Conservation (phyloP, 768 basidiomycete genomes). For the Suillus cothurnatus region DNA sequence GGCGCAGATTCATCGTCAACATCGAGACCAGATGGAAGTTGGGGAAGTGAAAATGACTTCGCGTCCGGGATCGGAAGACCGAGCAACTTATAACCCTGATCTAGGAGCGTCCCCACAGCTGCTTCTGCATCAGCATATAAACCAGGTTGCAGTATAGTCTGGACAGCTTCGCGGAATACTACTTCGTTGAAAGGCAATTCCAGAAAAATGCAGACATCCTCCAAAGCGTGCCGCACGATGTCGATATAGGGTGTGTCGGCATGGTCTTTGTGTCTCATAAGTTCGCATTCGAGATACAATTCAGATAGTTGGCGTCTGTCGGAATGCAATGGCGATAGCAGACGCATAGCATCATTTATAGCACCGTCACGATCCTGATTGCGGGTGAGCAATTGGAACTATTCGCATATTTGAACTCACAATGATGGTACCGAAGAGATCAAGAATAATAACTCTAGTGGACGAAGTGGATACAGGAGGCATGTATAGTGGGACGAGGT, state of each 20-base stretch:
- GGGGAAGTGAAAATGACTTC: neutral
- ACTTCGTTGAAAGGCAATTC: neutral
- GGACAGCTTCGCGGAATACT: neutral
- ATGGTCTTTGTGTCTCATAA: neutral
- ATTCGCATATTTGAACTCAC: no score
- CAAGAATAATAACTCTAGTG: slow-evolving; percentile 5
- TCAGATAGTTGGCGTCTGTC: neutral
- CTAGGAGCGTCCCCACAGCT: neutral
- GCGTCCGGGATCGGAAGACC: slow-evolving; percentile 4
- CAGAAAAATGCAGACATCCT: slow-evolving; percentile 1
- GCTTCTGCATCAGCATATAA: neutral
- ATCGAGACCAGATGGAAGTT: no score
- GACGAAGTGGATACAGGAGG: neutral
- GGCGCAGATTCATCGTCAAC: no score
- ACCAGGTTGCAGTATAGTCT: neutral
- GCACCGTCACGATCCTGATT: neutral
- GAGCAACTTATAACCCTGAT: neutral
- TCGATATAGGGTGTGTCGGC: neutral
- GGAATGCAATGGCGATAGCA: neutral
- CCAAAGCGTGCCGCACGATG: neutral
- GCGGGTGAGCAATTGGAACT: neutral
- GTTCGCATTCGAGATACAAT: slow-evolving; percentile 1
- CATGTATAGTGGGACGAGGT: neutral
- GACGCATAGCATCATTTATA: neutral
- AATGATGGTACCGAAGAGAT: neutral